phyloP scores from a whole-genome alignment of 768 basidiomycete species.

The Peribolospora kevripleyi region DNA sequence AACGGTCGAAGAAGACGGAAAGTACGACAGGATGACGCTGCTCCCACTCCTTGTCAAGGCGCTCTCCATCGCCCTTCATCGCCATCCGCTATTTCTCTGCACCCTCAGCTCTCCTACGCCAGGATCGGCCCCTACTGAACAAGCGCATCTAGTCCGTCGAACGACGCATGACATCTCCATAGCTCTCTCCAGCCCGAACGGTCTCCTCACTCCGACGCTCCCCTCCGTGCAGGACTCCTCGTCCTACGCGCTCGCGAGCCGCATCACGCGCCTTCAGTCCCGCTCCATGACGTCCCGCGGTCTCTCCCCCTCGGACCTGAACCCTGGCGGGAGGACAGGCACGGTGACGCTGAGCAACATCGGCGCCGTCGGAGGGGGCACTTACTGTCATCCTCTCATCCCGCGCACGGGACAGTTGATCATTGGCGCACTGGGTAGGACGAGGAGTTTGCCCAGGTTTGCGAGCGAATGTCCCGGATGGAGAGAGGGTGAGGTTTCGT shows the following conservation, averaged over 20 bases:
- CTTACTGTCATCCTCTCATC: constrained; percentile 45
- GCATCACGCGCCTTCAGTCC: constrained; percentile 35
- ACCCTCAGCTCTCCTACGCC: constrained; percentile 40
- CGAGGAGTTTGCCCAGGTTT: constrained; percentile 21
- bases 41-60: constrained; percentile 66
- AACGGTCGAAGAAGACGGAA: neutral
- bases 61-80: constrained; percentile 49
- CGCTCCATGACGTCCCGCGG: constrained; percentile 42
- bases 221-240: constrained; percentile 24
- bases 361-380: constrained; percentile 50
- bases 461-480: neutral
- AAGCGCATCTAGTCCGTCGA: constrained; percentile 26
- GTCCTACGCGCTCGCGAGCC: constrained; percentile 32
- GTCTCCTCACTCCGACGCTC: constrained; percentile 59
- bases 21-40: constrained; percentile 38
- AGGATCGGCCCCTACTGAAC: too few relatives aligned
- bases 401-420: constrained; percentile 64
- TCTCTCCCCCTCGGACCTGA: constrained; percentile 6
- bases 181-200: constrained; percentile 47
- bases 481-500: constrained; percentile 1
- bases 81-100: constrained; percentile 63
- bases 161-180: constrained; percentile 45
- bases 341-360: constrained; percentile 63
- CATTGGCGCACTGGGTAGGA: constrained; percentile 56
- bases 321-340: constrained; percentile 27